Percentiles rank a stretch among this genome's conserved stretches.
Evolutionary conservation across 345 rosid genomes (phyloP).

Genomic region (Citrus glauca): DNA sequence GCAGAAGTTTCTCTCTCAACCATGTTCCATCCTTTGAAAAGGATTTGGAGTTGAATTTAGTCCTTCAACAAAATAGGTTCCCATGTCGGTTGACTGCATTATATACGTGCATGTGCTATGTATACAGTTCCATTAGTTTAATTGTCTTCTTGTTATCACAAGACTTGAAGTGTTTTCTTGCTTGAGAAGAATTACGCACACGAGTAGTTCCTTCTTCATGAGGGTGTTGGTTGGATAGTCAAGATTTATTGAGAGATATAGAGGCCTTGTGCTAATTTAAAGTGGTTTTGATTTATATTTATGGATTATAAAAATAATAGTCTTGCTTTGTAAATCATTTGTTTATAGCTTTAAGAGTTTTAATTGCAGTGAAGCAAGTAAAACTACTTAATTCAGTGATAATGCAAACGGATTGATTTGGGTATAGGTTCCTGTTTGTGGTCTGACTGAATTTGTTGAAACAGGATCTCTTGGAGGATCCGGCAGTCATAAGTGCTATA

Average conservation of each 20-base stretch:
- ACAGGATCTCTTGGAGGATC: constrained; percentile 88
- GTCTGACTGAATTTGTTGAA: constrained; percentile 1
- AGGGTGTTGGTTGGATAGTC: neutral
- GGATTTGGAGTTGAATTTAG: neutral
- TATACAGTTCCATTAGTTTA: neutral
- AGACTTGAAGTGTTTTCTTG: neutral
- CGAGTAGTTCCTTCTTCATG: neutral
- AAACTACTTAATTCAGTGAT: neutral
- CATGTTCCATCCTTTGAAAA: neutral
- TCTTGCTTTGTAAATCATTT: neutral
- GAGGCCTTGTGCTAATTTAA: neutral
- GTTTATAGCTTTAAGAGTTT: neutral
- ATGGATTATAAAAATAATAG: neutral
- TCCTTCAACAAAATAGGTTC: neutral
- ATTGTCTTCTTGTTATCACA: neutral
- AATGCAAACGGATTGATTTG: neutral
- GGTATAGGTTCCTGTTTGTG: neutral
- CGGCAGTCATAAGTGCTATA: constrained; percentile 64
- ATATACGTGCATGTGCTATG: neutral
- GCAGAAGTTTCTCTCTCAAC: neutral
- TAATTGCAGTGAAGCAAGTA: neutral
- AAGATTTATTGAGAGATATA: neutral
- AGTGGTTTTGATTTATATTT: neutral
- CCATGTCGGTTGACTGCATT: neutral
- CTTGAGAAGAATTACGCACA: neutral